Conservation (phyloP, 352 stramenopile species). For the Elongisporangium senticosum region DNA sequence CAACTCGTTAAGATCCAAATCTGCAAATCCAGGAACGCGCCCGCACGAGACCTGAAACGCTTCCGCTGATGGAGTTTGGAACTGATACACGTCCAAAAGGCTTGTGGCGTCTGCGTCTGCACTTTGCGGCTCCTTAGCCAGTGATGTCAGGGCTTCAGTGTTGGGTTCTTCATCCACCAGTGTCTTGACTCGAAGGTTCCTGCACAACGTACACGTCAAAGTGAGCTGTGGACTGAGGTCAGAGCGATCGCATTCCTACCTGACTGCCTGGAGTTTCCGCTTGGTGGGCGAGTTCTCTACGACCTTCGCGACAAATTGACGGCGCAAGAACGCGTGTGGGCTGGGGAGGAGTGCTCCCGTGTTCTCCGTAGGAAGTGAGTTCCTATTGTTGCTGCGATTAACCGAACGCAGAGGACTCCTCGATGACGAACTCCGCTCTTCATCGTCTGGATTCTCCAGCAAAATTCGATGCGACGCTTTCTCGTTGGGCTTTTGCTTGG, state of each 20-base stretch:
- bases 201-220: constrained; percentile 2
- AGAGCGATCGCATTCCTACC: constrained; percentile 11
- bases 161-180: constrained; percentile 10
- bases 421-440: not conserved
- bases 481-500: not conserved
- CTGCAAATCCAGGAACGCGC: constrained; percentile 23
- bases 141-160: not conserved
- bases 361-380: not conserved
- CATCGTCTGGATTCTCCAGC: not conserved
- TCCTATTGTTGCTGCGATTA: not conserved
- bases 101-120: constrained; percentile 4
- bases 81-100: constrained; percentile 43
- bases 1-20: constrained; percentile 41
- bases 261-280: constrained; percentile 15
- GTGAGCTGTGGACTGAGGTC: not conserved
- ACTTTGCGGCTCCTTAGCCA: not conserved
- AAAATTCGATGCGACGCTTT: not conserved
- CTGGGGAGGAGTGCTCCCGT: not conserved
- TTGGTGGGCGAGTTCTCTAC: constrained; percentile 20
- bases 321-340: not conserved
- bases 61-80: constrained; percentile 16
- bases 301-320: not conserved
- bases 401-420: not conserved
- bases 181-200: constrained; percentile 11
- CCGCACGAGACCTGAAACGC: constrained; percentile 16